Evolutionary conservation across 2,329 filamentous ascomycete species (phyloP), one percentile per base, ranked within the genome.

Genomic region (Dendryphion nanum): DNA sequence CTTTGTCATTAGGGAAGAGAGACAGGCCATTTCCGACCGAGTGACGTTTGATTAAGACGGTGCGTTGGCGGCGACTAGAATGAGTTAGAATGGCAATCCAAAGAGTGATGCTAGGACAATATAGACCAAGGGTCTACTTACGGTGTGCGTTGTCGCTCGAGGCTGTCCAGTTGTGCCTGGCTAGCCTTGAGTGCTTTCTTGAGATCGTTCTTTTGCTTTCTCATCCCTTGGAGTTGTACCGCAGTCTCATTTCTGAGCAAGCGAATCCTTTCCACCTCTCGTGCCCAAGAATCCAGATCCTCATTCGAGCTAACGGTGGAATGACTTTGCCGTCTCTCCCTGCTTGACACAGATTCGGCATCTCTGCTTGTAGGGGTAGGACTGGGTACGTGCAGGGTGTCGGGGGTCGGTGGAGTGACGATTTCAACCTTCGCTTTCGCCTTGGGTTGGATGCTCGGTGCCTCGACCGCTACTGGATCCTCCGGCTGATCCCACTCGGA

Each of bases 251-350:
- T 44, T 19, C 63, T 42, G 21, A 59, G 45, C 50, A 63, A 54
- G 16, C 61, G 56, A 13, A 64, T 47, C 14, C 59, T 48, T 28
- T 67, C 62, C 5, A 66, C 49, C 31, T 66, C 60, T 15, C 42
- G 50, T 0, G 57, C 53, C 63, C 63, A 66, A 1, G 50, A 38
- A 2, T 55, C 53, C 3, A 56, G 47, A 13, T 48, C 51, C 4
- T 53, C 48, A n/a, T 43, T 43, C 3, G 49, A 50, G 6, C 34
- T 30, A 5, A 47, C 47, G 16, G 52, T 61, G 3, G 40, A 43
- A 15, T 44, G 41, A 2, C 52, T 61, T 5, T 26, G 23, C 10
- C 23, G 23, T 10, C 23, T 8, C 10, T 26, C n/a, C n/a, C 23
- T 26, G 10, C n/a, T n/a, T n/a, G n/a, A n/a, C n/a, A n/a, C n/a